These are phyloP conservation scores for Tuber brumale DNA, from an alignment of 495 filamentous ascomycete genomes.

Conservation along the genomic window DNA sequence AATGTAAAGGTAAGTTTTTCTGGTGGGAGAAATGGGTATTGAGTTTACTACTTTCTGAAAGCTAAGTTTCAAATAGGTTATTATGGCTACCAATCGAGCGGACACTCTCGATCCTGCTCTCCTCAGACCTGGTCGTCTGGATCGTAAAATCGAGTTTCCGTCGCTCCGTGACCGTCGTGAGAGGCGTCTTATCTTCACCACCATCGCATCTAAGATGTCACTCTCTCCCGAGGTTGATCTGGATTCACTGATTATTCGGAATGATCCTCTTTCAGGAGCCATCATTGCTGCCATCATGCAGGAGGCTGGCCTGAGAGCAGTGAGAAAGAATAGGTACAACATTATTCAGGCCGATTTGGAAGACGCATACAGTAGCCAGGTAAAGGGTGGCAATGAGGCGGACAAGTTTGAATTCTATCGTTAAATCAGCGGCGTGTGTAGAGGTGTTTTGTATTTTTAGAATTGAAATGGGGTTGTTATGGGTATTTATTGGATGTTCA, in stretches of 20 bases:
- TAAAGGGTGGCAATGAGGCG: slow-evolving; percentile 77
- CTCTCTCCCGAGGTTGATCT: slow-evolving; percentile 92
- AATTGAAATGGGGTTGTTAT: slow-evolving; percentile 1
- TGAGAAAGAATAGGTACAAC: slow-evolving; percentile 97
- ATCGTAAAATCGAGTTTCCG: slow-evolving; percentile 98
- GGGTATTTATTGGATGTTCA: not conserved
- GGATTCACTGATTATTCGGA: slow-evolving; percentile 89
- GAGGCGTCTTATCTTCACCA: slow-evolving; percentile 89
- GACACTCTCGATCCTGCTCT: slow-evolving; percentile 94
- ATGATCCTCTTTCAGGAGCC: slow-evolving; percentile 89
- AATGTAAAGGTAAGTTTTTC: slow-evolving; percentile 67
- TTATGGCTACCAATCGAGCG: slow-evolving; percentile 98
- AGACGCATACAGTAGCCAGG: slow-evolving; percentile 90
- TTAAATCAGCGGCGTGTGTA: slow-evolving; percentile 19
- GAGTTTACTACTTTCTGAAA: slow-evolving; percentile 10
- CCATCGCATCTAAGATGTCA: slow-evolving; percentile 94
- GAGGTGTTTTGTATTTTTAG: slow-evolving; percentile 5
- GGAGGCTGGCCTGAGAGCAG: slow-evolving; percentile 88
- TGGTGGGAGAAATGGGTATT: not conserved
- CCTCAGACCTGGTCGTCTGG: slow-evolving; percentile 86
- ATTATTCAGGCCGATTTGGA: slow-evolving; percentile 95
- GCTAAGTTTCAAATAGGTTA: slow-evolving; percentile 51
- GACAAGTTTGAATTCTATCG: slow-evolving; percentile 68
- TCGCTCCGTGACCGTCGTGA: slow-evolving; percentile 83
- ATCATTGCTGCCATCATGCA: slow-evolving; percentile 99